These are phyloP conservation scores for Fusarium subglutinans DNA, from an alignment of 2,329 filamentous ascomycete species.

Conservation along the genomic window DNA sequence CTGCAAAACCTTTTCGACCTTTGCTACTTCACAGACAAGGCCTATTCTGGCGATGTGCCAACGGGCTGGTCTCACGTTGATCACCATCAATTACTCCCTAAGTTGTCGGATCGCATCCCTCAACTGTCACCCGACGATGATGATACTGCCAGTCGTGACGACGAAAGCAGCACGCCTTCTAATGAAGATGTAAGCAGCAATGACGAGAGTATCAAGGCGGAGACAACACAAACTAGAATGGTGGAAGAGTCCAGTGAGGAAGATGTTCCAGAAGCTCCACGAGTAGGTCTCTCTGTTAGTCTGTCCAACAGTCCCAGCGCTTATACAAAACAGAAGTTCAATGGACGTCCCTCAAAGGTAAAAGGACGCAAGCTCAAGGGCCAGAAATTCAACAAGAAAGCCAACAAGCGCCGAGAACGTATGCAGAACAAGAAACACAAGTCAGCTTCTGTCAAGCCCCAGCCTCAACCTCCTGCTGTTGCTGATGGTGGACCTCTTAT, in stretches of 20 bases:
- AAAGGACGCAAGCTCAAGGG: slow-evolving; percentile 60
- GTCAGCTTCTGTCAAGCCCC: slow-evolving; percentile 45
- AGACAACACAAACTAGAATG: slow-evolving; percentile 61
- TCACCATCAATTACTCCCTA: slow-evolving; percentile 66
- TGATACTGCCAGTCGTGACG: slow-evolving; percentile 59
- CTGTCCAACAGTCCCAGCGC: neutral
- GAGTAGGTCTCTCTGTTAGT: slow-evolving; percentile 36
- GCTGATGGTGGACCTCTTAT: slow-evolving; percentile 71
- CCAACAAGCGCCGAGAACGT: slow-evolving; percentile 58
- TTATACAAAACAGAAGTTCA: slow-evolving; percentile 22
- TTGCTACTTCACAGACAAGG: slow-evolving; percentile 67
- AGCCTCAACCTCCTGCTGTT: slow-evolving; percentile 51
- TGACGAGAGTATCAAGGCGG: slow-evolving; percentile 55
- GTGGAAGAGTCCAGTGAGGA: slow-evolving; percentile 67
- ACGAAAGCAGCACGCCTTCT: slow-evolving; percentile 58
- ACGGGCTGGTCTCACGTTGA: slow-evolving; percentile 74
- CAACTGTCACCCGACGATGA: slow-evolving; percentile 55
- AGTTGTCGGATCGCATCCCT: slow-evolving; percentile 57
- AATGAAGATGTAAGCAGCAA: slow-evolving; percentile 63
- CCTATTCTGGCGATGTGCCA: slow-evolving; percentile 66
- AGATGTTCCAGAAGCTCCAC: slow-evolving; percentile 47
- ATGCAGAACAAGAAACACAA: slow-evolving; percentile 52
- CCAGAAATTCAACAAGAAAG: slow-evolving; percentile 59
- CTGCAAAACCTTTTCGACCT: slow-evolving; percentile 81
- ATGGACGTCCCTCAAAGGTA: slow-evolving; percentile 42